A percentile compares a stretch with the other conserved stretches of the same genome.
phyloP scores from a whole-genome alignment of 2,329 filamentous ascomycete genomes.

The Neurospora sp. region DNA sequence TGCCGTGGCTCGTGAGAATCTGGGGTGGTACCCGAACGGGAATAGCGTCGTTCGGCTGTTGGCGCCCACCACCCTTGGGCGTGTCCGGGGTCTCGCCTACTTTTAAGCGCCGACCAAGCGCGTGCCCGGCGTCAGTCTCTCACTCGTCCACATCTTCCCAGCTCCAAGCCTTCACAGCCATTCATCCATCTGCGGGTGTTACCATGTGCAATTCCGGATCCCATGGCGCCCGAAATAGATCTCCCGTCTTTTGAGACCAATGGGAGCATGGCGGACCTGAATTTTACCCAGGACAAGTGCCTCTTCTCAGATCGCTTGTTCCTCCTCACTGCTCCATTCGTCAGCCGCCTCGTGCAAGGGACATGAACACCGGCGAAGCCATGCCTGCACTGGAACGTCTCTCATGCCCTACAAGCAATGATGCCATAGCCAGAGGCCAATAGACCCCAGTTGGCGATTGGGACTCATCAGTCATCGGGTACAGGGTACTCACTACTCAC shows the following conservation, averaged over 20 bases:
- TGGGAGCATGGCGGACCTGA: neutral
- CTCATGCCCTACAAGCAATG: neutral
- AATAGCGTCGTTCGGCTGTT: neutral
- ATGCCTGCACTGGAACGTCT: neutral
- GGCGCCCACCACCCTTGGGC: neutral
- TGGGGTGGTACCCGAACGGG: neutral
- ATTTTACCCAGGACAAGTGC: neutral
- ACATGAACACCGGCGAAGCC: neutral
- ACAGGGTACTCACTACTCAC: neutral
- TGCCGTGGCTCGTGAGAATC: neutral
- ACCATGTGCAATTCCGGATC: neutral
- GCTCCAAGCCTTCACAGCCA: conserved; percentile 6
- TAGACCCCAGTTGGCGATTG: neutral
- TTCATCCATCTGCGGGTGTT: conserved; percentile 5
- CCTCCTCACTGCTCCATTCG: neutral
- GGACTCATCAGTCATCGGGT: neutral
- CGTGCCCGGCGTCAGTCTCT: conserved; percentile 4
- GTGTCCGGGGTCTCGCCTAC: neutral
- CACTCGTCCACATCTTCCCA: conserved; percentile 1
- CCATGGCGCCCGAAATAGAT: neutral
- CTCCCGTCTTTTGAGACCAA: neutral
- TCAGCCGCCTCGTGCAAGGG: neutral
- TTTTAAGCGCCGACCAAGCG: conserved; percentile 18
- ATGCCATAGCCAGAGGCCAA: neutral
- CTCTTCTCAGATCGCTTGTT: neutral